Conservation (phyloP, 139 green algal species). For the Pseudopediastrum boryanum region DNA sequence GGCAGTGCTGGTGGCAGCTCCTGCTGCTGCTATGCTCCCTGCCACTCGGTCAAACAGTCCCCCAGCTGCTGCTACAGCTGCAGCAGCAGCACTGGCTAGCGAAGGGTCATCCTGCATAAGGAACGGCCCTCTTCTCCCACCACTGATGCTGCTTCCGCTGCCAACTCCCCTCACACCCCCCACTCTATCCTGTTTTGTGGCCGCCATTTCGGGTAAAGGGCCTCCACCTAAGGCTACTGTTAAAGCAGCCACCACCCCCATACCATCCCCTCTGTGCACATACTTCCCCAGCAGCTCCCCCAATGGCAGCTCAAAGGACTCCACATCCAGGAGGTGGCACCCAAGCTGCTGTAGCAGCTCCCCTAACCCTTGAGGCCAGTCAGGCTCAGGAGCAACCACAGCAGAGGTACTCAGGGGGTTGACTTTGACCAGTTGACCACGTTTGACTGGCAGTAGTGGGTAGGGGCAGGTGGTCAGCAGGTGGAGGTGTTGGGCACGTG, state of each 20-base stretch:
- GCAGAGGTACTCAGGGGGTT: neutral
- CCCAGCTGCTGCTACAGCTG: slow-evolving; percentile 8
- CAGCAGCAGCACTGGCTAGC: slow-evolving; percentile 4
- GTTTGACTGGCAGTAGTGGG: slow-evolving; percentile 55
- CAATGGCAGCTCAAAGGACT: slow-evolving; percentile 29
- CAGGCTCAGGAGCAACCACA: slow-evolving; percentile 8
- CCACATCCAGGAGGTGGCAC: slow-evolving; percentile 27
- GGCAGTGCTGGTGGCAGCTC: neutral
- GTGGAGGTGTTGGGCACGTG: neutral
- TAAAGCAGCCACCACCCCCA: slow-evolving; percentile 43
- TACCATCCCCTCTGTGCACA: slow-evolving; percentile 37
- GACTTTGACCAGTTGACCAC: slow-evolving; percentile 35
- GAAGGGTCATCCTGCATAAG: no score
- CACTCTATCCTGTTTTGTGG: no score
- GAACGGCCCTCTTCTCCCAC: no score
- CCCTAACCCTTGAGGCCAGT: slow-evolving; percentile 11
- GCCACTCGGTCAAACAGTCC: neutral
- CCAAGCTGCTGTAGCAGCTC: slow-evolving; percentile 38
- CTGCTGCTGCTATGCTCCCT: no score
- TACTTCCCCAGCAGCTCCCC: slow-evolving; percentile 26
- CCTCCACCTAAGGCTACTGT: no score
- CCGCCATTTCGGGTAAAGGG: no score
- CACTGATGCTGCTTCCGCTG: no score
- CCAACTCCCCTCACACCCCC: no score
- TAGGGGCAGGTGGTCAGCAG: slow-evolving; percentile 26